These are phyloP conservation scores for Hemisphaericaspora subhashii DNA, from an alignment of 1,139 yeast species.

Conservation along the genomic window DNA sequence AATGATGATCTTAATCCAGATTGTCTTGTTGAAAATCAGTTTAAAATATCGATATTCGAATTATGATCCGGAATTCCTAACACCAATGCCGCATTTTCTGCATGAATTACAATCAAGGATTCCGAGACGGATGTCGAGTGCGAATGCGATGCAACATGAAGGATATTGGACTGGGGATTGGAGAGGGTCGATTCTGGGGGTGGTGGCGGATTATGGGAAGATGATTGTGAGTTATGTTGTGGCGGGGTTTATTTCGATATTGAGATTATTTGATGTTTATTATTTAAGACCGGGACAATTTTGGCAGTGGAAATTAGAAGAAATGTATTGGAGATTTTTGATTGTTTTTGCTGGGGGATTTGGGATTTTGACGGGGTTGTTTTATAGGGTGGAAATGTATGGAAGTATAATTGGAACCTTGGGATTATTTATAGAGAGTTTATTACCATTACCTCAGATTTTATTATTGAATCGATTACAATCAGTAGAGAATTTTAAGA, in stretches of 20 bases:
- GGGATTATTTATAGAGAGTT: constrained; percentile 78
- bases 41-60: constrained; percentile 55
- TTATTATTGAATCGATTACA: constrained; percentile 66
- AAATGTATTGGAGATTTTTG: constrained; percentile 67
- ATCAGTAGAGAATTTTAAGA: constrained; percentile 76
- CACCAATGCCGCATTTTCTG: constrained; percentile 31
- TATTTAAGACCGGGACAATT: constrained; percentile 64
- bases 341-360: constrained; percentile 44
- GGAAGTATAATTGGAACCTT: constrained; percentile 66
- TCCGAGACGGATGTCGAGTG: constrained; percentile 20
- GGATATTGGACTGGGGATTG: constrained; percentile 11
- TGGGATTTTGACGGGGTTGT: constrained; percentile 43
- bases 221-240: constrained; percentile 10
- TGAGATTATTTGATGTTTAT: constrained; percentile 68
- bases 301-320: constrained; percentile 82
- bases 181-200: constrained; percentile 3
- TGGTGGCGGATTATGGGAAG: constrained; percentile 10
- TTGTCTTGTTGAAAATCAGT: constrained; percentile 60
- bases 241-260: constrained; percentile 25
- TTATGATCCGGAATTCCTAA: constrained; percentile 43
- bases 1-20: constrained; percentile 75
- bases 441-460: constrained; percentile 86
- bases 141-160: constrained; percentile 12
- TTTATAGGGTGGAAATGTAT: constrained; percentile 41
- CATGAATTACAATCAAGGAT: constrained; percentile 27